These are phyloP conservation scores for Microsporum audouinii DNA, from an alignment of 2,329 filamentous ascomycete genomes.

Conservation along the genomic window DNA sequence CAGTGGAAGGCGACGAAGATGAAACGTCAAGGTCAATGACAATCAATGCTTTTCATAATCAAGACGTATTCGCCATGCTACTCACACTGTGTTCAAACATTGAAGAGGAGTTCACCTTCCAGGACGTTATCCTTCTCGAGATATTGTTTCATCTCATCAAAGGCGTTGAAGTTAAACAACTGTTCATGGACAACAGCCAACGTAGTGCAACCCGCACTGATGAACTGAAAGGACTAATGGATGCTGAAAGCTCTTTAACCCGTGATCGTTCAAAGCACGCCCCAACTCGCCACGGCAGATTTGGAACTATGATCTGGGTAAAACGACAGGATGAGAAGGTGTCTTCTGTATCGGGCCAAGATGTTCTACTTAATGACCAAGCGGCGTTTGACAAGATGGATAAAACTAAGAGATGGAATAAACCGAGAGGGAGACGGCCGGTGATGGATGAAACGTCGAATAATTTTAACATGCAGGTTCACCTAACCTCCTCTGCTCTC, in stretches of 20 bases:
- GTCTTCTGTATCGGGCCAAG: conserved; percentile 78
- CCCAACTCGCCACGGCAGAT: conserved; percentile 80
- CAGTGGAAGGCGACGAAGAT: conserved; percentile 76
- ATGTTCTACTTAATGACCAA: conserved; percentile 62
- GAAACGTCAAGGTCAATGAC: conserved; percentile 79
- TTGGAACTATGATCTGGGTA: conserved; percentile 96
- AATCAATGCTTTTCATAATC: conserved; percentile 78
- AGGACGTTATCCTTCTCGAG: conserved; percentile 83
- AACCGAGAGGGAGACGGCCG: conserved; percentile 54
- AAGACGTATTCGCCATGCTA: conserved; percentile 78
- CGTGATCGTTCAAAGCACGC: conserved; percentile 64
- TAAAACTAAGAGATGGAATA: conserved; percentile 77
- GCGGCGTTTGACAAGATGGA: conserved; percentile 80
- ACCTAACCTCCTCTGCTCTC: conserved; percentile 62
- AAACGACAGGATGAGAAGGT: conserved; percentile 76
- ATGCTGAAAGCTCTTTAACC: conserved; percentile 74
- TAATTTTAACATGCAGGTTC: conserved; percentile 63
- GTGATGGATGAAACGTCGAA: conserved; percentile 48
- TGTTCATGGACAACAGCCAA: conserved; percentile 74
- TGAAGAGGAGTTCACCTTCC: conserved; percentile 79
- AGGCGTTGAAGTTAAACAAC: conserved; percentile 67
- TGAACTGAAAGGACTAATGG: conserved; percentile 63
- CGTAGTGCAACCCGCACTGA: conserved; percentile 56
- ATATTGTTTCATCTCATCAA: conserved; percentile 88
- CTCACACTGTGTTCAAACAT: conserved; percentile 85